A percentile compares a stretch with the other conserved stretches of the same genome.
Evolutionary conservation across 352 stramenopile species (phyloP).

Genomic region (Lagenidium giganteum): DNA sequence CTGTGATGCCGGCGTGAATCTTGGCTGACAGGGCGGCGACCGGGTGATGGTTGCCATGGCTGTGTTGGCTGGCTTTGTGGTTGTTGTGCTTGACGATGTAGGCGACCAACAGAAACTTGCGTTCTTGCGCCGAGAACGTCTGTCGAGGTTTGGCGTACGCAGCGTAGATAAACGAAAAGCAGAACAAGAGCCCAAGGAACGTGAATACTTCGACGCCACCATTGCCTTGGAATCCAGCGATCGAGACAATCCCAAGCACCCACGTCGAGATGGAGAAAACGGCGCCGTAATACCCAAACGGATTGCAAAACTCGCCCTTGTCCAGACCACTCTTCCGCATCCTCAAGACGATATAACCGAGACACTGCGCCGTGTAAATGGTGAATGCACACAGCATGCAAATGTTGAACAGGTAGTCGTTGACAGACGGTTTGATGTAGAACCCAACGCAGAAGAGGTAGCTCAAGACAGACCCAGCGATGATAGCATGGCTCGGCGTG

Average conservation of each 20-base stretch:
- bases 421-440: not conserved
- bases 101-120: slow-evolving; percentile 5
- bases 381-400: not conserved
- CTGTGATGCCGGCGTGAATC: too few relatives aligned
- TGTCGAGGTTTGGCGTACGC: not conserved
- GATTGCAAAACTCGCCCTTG: too few relatives aligned
- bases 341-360: not conserved
- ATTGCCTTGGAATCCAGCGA: not conserved
- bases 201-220: not conserved
- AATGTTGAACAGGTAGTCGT: not conserved
- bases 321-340: not conserved
- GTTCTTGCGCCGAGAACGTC: slow-evolving; percentile 2
- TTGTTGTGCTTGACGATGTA: not conserved
- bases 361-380: slow-evolving; percentile 1
- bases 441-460: not conserved
- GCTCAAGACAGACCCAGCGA: not conserved
- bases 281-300: not conserved
- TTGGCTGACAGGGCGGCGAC: too few relatives aligned
- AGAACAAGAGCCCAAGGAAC: not conserved
- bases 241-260: not conserved
- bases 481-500: too few relatives aligned
- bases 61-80: too few relatives aligned
- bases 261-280: not conserved
- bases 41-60: too few relatives aligned
- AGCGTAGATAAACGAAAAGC: not conserved